phyloP scores from a whole-genome alignment of 306 rosid genomes.

The Lotus japonicus region DNA sequence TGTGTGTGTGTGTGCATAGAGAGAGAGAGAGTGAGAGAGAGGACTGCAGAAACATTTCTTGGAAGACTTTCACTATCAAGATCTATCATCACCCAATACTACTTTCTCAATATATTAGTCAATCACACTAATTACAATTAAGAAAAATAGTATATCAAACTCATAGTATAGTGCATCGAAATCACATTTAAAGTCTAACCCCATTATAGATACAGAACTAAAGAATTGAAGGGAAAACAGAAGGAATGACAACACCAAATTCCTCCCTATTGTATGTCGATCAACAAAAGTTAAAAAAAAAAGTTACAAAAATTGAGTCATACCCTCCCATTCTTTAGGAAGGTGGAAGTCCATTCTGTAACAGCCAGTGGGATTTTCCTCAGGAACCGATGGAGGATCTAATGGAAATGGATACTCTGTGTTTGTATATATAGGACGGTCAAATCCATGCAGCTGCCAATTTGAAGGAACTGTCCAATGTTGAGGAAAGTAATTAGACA shows the following conservation, averaged over 20 bases:
- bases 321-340: slow-evolving; percentile 93
- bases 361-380: slow-evolving; percentile 92
- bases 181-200: neutral
- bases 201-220: neutral
- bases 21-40: neutral
- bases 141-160: neutral
- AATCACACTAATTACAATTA: neutral
- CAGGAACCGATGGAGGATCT: slow-evolving; percentile 69
- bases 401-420: slow-evolving; percentile 70
- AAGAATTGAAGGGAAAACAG: slow-evolving; percentile 9
- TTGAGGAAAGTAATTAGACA: slow-evolving; percentile 27
- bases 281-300: slow-evolving; percentile 1
- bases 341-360: slow-evolving; percentile 61
- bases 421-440: slow-evolving; percentile 84
- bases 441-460: slow-evolving; percentile 96
- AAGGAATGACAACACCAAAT: neutral
- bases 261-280: neutral
- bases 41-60: neutral
- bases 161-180: neutral
- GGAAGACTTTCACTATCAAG: neutral
- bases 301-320: slow-evolving; percentile 3
- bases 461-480: slow-evolving; percentile 89
- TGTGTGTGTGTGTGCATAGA: neutral
- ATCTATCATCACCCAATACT: neutral
- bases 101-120: neutral